phyloP scores from a whole-genome alignment of 257 asterid species.

The Solanum corneliomulleri region DNA sequence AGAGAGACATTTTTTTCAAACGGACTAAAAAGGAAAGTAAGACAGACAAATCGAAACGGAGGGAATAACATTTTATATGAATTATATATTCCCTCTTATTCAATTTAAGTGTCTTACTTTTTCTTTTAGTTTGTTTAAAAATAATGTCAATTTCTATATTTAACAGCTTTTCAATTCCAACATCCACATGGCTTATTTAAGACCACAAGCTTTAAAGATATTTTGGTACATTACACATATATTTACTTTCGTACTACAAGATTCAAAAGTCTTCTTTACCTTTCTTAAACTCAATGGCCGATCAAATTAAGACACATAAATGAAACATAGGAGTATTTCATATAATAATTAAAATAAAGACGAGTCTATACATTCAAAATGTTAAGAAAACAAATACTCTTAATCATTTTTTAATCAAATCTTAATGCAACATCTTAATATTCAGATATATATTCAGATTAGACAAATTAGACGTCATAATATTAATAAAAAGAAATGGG shows the following conservation, averaged over 20 bases:
- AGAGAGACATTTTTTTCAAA: neutral
- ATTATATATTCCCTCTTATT: neutral
- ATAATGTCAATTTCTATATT: neutral
- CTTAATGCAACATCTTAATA: neutral
- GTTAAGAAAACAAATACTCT: neutral
- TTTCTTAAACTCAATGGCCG: neutral
- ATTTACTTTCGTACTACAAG: neutral
- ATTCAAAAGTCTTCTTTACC: neutral
- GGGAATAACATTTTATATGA: neutral
- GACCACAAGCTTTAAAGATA: neutral
- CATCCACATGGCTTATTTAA: neutral
- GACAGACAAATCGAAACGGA: neutral
- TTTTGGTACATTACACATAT: neutral
- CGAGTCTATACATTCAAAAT: neutral
- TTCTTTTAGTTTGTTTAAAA: neutral
- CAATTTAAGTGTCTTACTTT: neutral
- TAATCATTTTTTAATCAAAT: neutral
- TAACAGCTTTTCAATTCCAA: neutral
- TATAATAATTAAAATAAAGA: neutral
- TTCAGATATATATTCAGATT: neutral
- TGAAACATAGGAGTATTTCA: neutral
- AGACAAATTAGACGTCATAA: neutral
- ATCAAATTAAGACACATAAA: neutral
- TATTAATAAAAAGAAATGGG: neutral
- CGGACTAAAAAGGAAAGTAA: neutral